These are phyloP conservation scores for Ceratobasidium sp. DNA, from an alignment of 1,284 basidiomycete species.

Conservation along the genomic window DNA sequence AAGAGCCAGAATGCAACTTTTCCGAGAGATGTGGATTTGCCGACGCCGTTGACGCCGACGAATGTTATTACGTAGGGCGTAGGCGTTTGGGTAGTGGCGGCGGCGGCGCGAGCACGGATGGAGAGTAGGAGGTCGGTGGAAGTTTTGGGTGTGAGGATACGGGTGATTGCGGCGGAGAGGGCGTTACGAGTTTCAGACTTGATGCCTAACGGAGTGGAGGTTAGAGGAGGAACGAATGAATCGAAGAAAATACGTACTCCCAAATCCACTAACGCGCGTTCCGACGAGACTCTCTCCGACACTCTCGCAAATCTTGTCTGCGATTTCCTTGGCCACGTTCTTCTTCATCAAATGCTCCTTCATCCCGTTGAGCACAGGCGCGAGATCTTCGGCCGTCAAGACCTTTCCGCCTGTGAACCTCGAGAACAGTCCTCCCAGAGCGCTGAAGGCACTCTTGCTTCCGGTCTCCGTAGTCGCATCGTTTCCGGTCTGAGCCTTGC, in stretches of 20 bases:
- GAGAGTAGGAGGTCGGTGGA: slow-evolving; percentile 94
- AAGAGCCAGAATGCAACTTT: slow-evolving; percentile 99
- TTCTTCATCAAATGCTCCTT: slow-evolving; percentile 98
- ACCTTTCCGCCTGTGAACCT: slow-evolving; percentile 86
- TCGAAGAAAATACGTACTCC: slow-evolving; percentile 58
- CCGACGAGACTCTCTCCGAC: slow-evolving; percentile 92
- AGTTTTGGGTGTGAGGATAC: slow-evolving; percentile 95
- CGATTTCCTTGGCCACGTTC: slow-evolving; percentile 97
- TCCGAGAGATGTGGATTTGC: slow-evolving; percentile 97
- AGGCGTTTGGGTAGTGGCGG: slow-evolving; percentile 72
- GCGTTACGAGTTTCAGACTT: slow-evolving; percentile 88
- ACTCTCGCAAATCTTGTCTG: slow-evolving; percentile 93
- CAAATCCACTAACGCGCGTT: slow-evolving; percentile 89
- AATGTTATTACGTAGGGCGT: slow-evolving; percentile 95
- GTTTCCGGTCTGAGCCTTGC: slow-evolving; percentile 55
- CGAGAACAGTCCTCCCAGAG: slow-evolving; percentile 82
- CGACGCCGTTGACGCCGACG: slow-evolving; percentile 99
- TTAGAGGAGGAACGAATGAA: slow-evolving; percentile 14
- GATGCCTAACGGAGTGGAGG: slow-evolving; percentile 68
- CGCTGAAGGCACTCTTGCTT: slow-evolving; percentile 62
- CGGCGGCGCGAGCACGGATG: slow-evolving; percentile 75
- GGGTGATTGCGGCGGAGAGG: slow-evolving; percentile 88
- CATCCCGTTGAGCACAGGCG: slow-evolving; percentile 93
- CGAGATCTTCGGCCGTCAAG: slow-evolving; percentile 85
- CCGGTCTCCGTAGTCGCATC: slow-evolving; percentile 44